Percentiles rank a stretch among this genome's conserved stretches.
phyloP scores from a whole-genome alignment of 371 early-diverging fungal species.

The Haplosporangium sp. region DNA sequence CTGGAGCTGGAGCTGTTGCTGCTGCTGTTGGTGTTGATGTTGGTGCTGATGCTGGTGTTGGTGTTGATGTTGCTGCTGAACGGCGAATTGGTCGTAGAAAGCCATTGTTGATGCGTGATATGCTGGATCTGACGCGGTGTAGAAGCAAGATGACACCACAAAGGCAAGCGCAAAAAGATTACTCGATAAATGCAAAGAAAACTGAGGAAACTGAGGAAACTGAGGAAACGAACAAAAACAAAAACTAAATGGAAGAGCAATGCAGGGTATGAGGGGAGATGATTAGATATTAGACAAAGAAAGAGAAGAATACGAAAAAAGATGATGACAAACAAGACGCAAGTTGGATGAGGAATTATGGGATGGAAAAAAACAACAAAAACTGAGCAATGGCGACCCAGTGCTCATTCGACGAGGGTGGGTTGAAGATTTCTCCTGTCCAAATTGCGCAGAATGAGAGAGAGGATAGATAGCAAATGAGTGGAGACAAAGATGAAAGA shows the following conservation, averaged over 20 bases:
- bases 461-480: background rate
- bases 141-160: background rate
- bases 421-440: background rate
- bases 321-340: background rate
- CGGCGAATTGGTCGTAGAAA: conserved; percentile 24
- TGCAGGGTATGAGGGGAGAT: background rate
- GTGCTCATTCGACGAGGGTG: background rate
- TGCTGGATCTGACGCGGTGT: no score
- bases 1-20: conserved; percentile 26
- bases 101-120: conserved; percentile 16
- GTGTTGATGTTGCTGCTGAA: conserved; percentile 32
- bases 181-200: background rate
- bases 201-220: background rate
- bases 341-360: background rate
- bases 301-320: background rate
- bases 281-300: background rate
- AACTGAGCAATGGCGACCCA: background rate
- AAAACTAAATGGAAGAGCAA: background rate
- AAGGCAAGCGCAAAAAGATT: background rate
- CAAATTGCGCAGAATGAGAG: background rate
- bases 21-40: conserved; percentile 26
- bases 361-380: background rate
- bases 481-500: background rate
- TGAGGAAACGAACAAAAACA: background rate
- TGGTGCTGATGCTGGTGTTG: conserved; percentile 33